Percentiles rank a stretch among this genome's conserved stretches.
These are phyloP conservation scores for Penicillium maclennaniae DNA, from an alignment of 495 filamentous ascomycete species.

Conservation along the genomic window DNA sequence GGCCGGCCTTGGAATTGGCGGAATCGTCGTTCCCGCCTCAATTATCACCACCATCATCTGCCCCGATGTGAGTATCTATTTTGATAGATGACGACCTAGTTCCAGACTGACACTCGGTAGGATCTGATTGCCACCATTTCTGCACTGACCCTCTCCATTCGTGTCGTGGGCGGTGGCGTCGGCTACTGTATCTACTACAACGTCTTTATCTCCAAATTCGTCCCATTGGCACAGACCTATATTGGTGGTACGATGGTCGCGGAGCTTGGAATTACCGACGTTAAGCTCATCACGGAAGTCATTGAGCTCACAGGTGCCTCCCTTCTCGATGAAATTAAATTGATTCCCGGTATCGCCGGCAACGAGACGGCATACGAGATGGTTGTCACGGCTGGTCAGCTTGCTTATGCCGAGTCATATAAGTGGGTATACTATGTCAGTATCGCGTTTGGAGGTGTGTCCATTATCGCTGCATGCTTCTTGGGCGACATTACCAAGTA, in stretches of 20 bases:
- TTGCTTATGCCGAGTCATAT: constrained; percentile 60
- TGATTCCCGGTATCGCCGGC: constrained; percentile 54
- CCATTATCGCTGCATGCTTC: constrained; percentile 60
- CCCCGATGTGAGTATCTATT: constrained; percentile 48
- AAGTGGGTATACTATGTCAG: constrained; percentile 65
- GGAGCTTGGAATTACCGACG: constrained; percentile 52
- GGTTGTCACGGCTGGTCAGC: constrained; percentile 59
- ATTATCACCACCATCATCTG: constrained; percentile 73
- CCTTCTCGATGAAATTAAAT: constrained; percentile 48
- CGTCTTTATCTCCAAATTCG: constrained; percentile 64
- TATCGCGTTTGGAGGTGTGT: constrained; percentile 61
- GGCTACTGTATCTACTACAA: constrained; percentile 77
- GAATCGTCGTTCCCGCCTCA: constrained; percentile 67
- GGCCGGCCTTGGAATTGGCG: constrained; percentile 67
- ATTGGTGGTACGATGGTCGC: constrained; percentile 52
- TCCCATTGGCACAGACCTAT: constrained; percentile 46
- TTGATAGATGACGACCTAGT: not conserved
- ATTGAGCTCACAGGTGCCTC: constrained; percentile 56
- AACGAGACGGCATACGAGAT: constrained; percentile 51
- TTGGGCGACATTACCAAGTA: constrained; percentile 62
- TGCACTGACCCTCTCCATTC: constrained; percentile 68
- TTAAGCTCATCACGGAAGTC: constrained; percentile 36
- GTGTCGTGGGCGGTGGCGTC: constrained; percentile 66
- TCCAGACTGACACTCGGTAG: constrained; percentile 13
- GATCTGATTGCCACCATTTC: constrained; percentile 72